Evolutionary conservation across 371 early-diverging fungal genomes (phyloP), one percentile per base, ranked within the genome.

Genomic region (Syncephalastrum sp.): DNA sequence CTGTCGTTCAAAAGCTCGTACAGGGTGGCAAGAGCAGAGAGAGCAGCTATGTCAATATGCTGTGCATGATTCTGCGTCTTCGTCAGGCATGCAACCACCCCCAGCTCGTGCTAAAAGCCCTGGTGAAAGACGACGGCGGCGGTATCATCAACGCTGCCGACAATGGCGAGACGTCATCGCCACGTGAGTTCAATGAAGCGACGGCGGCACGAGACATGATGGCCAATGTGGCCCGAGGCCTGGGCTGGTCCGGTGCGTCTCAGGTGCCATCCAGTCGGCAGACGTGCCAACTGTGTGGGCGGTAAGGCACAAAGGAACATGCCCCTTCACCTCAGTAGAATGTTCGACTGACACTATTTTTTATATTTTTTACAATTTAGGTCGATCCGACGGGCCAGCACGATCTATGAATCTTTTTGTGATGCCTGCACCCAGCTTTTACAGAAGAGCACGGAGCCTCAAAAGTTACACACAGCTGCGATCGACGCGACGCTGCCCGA

Each of bases 61-160:
- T 87, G 47, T 74, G 77, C 33, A 59, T 83, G 45, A 54, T 87
- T 13, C 57, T 87, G 17, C 67, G 84, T 27, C 55, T 89, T 25
- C 77, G 81, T 29, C 88, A 78, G 74, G 86, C 83, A n/a, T 81
- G 86, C 61, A 78, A 86, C 57, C 91, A 92, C 63, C 93, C 92
- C 5, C 85, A 84, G 56, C 72, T 91, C 10, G 85, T 91, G 13
- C 63, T 90, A 6, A 87, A 87, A 62, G 79, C 85, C 4, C 76
- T 86, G n/a, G 81, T 57, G n/a, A 57, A 43, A 7, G 81, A 82
- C 27, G 61, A 59, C 25, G 47, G 53, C 29, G 24, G 45, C 14
- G 53, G 14, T 33, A 38, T 19, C 47, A 41, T 15, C 3, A 24
- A 24, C 41, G 52, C 24, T 42, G 50, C 25, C 21, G 24, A 15